phyloP scores from a whole-genome alignment of 129 eudicot species.

The Smallanthus sonchifolius region DNA sequence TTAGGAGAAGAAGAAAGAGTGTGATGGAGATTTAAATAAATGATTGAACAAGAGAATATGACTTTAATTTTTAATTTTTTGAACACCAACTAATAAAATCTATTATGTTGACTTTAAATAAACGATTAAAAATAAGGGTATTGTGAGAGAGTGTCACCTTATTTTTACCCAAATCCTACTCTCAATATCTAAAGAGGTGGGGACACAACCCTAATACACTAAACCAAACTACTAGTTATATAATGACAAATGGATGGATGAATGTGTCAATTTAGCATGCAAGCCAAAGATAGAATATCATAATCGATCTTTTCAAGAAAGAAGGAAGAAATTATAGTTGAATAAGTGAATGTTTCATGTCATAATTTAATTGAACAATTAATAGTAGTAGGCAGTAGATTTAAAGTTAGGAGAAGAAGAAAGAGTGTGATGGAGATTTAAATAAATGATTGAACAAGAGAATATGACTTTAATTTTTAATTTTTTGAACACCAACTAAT shows the following conservation, averaged over 20 bases:
- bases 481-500: too few species aligned
- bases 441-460: neutral
- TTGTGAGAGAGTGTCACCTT: too few species aligned
- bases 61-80: too few species aligned
- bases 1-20: neutral
- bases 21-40: neutral
- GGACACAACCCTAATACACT: too few species aligned
- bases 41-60: neutral
- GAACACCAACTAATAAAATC: too few species aligned
- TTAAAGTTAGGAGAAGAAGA: neutral
- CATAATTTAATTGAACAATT: neutral
- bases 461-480: neutral
- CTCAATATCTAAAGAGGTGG: too few species aligned
- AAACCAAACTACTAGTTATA: conserved; percentile 7
- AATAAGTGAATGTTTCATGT: neutral
- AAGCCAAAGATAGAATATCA: neutral
- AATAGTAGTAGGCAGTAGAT: neutral
- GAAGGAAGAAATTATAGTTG: neutral
- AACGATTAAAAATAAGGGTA: too few species aligned
- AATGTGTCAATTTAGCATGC: conserved; percentile 24
- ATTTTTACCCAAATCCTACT: too few species aligned
- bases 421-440: neutral
- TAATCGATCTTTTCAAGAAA: neutral
- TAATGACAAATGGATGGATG: conserved; percentile 20
- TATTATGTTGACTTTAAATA: neutral